phyloP scores from a whole-genome alignment of 2,329 filamentous ascomycete species.

The Ilyonectria destructans region DNA sequence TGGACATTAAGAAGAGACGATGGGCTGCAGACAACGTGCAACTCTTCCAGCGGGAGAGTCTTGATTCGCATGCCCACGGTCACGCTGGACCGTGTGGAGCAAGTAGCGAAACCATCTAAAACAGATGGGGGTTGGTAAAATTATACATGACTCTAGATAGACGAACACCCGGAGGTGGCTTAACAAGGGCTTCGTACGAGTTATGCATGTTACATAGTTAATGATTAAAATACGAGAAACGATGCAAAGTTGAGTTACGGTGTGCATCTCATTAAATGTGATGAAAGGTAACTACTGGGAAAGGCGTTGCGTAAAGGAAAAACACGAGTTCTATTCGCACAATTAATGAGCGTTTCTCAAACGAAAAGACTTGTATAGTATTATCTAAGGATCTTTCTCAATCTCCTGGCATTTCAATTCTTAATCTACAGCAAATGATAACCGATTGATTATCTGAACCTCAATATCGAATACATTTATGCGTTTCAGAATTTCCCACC shows the following conservation, averaged over 20 bases:
- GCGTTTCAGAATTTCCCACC: too few relatives aligned
- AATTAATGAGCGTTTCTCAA: too few relatives aligned
- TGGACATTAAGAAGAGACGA: slow-evolving; percentile 48
- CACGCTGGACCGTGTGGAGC: slow-evolving; percentile 53
- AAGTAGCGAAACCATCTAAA: not conserved
- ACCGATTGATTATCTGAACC: too few relatives aligned
- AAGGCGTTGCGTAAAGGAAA: too few relatives aligned
- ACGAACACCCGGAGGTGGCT: not conserved
- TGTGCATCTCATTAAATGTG: not conserved
- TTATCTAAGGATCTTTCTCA: too few relatives aligned
- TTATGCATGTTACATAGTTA: not conserved
- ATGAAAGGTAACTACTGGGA: too few relatives aligned
- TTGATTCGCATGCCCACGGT: slow-evolving; percentile 43
- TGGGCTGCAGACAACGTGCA: slow-evolving; percentile 51
- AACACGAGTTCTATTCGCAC: too few relatives aligned
- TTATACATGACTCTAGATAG: not conserved
- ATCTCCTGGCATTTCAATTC: too few relatives aligned
- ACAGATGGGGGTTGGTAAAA: not conserved
- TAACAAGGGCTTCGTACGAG: not conserved
- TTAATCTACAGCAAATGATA: too few relatives aligned
- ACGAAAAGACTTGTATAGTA: too few relatives aligned
- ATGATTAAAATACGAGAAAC: not conserved
- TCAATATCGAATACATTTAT: too few relatives aligned
- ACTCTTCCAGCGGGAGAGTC: slow-evolving; percentile 48
- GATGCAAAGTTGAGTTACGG: not conserved